These are phyloP conservation scores for Aspergillus egyptiacus DNA, from an alignment of 495 filamentous ascomycete genomes.

Conservation along the genomic window DNA sequence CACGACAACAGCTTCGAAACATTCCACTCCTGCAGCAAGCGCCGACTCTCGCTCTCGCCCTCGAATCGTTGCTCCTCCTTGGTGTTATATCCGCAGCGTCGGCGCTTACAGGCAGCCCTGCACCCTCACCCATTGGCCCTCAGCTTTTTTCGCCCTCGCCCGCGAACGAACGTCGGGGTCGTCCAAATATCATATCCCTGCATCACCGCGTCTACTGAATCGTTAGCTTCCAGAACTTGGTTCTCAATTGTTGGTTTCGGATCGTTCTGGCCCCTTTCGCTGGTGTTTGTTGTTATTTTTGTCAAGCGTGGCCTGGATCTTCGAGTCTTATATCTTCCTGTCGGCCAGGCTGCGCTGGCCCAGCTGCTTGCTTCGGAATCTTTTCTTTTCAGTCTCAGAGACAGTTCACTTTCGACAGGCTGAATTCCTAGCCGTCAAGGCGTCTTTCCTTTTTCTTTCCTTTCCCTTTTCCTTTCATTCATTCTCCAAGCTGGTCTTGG, in stretches of 20 bases:
- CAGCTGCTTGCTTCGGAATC: neutral
- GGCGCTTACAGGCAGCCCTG: conserved; percentile 17
- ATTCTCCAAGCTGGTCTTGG: conserved; percentile 18
- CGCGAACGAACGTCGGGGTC: conserved; percentile 14
- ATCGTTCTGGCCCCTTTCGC: conserved; percentile 12
- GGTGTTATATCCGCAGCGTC: conserved; percentile 18
- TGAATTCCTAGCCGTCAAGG: conserved; percentile 6
- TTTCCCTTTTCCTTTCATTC: conserved; percentile 5
- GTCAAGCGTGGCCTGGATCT: conserved; percentile 2
- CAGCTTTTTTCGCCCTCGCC: neutral
- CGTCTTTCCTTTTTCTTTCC: neutral
- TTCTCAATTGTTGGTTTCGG: conserved; percentile 14
- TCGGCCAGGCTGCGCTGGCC: neutral
- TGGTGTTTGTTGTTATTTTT: conserved; percentile 17
- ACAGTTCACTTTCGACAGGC: neutral
- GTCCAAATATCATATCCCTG: conserved; percentile 16
- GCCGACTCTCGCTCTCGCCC: conserved; percentile 12
- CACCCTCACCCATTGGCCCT: conserved; percentile 19
- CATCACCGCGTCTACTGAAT: conserved; percentile 23
- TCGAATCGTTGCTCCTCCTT: conserved; percentile 7
- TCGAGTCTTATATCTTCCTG: conserved; percentile 11
- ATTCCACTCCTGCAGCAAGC: conserved; percentile 16
- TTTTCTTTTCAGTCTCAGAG: neutral
- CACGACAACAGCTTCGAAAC: conserved; percentile 13
- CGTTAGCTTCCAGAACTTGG: conserved; percentile 15